These are phyloP conservation scores for Pezicula radicicola DNA, from an alignment of 2,329 filamentous ascomycete species.

Conservation along the genomic window DNA sequence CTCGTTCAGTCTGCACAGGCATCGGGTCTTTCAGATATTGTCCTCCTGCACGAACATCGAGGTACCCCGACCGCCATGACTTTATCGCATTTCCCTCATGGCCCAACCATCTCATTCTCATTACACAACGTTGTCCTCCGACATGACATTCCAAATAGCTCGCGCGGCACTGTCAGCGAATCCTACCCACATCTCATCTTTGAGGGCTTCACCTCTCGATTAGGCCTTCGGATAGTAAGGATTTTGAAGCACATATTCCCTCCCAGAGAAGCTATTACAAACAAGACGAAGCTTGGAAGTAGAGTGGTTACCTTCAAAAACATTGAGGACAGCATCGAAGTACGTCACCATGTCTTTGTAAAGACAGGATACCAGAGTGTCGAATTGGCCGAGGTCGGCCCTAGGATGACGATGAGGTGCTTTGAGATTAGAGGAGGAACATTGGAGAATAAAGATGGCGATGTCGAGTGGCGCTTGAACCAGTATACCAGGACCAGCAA, in stretches of 20 bases:
- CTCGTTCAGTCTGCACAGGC: slow-evolving; percentile 79
- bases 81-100: slow-evolving; percentile 82
- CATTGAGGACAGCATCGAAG: slow-evolving; percentile 89
- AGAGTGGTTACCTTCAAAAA: slow-evolving; percentile 93
- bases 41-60: slow-evolving; percentile 88
- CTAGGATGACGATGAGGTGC: slow-evolving; percentile 93
- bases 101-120: slow-evolving; percentile 82
- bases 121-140: slow-evolving; percentile 91
- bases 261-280: slow-evolving; percentile 73
- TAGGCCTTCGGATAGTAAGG: slow-evolving; percentile 82
- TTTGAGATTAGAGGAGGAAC: slow-evolving; percentile 93
- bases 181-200: slow-evolving; percentile 94
- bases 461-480: slow-evolving; percentile 94
- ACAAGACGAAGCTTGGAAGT: slow-evolving; percentile 74
- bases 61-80: slow-evolving; percentile 89
- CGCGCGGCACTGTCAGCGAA: slow-evolving; percentile 85
- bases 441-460: slow-evolving; percentile 89
- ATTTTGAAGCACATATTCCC: slow-evolving; percentile 94
- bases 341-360: slow-evolving; percentile 92
- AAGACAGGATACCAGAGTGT: slow-evolving; percentile 88
- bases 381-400: slow-evolving; percentile 84
- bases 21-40: slow-evolving; percentile 77
- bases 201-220: slow-evolving; percentile 80
- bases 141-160: slow-evolving; percentile 86
- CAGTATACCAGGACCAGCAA: slow-evolving; percentile 90